Evolutionary conservation across 192 early-diverging fungal genomes (phyloP), one percentile per base, ranked within the genome.

Genomic region (Coemansia sp.): DNA sequence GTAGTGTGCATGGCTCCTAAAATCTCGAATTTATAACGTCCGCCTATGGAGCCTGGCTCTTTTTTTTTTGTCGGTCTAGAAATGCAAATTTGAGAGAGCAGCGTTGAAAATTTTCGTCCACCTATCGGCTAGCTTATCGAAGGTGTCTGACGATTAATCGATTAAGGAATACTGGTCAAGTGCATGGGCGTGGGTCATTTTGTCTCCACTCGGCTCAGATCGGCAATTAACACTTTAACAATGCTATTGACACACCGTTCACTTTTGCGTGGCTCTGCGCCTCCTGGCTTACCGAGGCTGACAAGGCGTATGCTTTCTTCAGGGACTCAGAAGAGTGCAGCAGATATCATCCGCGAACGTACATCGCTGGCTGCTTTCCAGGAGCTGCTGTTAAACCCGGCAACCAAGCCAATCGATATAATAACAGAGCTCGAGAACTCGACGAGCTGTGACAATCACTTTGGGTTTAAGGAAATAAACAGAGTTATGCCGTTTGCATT

Each of bases 401-500:
- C 56, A 8, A 66, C 67, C 49, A 54, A 24, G 6, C 19, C 56
- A 3, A 49, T 79, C 2, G 71, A 79, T 30, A 65, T 69, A 25
- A 38, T 51, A 21, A 30, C 53, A 10, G 23, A 25, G 9, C 48
- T 72, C 6, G 50, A 23, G 19, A 9, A 10, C 3, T 41, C 51
- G 12, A 30, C 30, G 1, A 56, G 66, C 49, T 54, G 52, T 41
- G 59, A 60, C 34, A 79, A 25, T 54, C 76, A 79, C 34, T 70
- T 73, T 52, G 76, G 60, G 1, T 79, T 70, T 58, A 19, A 50
- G 8, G 16, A 58, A 7, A 53, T 70, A 21, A 70, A 55, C 65
- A 65, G 54, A 12, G 67, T 73, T 5, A 6, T 28, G 9, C 76
- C 76, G 2, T 57, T 79, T 22, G 71, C 67, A 7, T 79, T 64